Conservation (phyloP, 305 asterid species). For the Solanum hybrid region DNA sequence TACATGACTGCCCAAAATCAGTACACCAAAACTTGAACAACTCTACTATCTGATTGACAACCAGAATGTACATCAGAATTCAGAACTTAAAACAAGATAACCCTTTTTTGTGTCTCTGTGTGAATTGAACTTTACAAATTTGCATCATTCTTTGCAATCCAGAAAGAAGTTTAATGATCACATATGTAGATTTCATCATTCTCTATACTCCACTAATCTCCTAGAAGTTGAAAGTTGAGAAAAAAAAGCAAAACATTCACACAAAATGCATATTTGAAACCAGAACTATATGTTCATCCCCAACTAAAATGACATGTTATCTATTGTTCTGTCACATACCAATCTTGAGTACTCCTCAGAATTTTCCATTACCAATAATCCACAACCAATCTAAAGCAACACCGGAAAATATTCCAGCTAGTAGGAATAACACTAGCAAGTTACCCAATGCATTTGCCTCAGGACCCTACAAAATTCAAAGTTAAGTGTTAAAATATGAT, state of each 20-base stretch:
- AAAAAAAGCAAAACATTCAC: neutral
- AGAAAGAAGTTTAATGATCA: neutral
- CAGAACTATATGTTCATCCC: neutral
- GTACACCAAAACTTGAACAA: neutral
- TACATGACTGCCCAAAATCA: neutral
- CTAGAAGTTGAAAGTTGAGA: neutral
- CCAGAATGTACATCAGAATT: neutral
- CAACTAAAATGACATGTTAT: neutral
- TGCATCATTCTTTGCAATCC: neutral
- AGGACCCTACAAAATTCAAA: conserved; percentile 50
- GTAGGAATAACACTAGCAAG: conserved; percentile 59
- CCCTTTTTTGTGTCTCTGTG: neutral
- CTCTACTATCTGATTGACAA: neutral
- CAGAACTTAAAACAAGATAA: neutral
- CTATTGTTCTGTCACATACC: neutral
- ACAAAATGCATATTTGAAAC: neutral
- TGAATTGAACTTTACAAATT: neutral
- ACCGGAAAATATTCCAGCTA: conserved; percentile 67
- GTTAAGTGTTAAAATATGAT: neutral
- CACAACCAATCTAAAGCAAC: conserved; percentile 81
- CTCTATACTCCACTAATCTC: neutral
- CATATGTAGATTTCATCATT: neutral
- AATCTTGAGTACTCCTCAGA: conserved; percentile 17
- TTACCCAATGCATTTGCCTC: conserved; percentile 96
- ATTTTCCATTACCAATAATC: conserved; percentile 52